Evolutionary conservation across 345 rosid species (phyloP).

Genomic region (Populus alba): DNA sequence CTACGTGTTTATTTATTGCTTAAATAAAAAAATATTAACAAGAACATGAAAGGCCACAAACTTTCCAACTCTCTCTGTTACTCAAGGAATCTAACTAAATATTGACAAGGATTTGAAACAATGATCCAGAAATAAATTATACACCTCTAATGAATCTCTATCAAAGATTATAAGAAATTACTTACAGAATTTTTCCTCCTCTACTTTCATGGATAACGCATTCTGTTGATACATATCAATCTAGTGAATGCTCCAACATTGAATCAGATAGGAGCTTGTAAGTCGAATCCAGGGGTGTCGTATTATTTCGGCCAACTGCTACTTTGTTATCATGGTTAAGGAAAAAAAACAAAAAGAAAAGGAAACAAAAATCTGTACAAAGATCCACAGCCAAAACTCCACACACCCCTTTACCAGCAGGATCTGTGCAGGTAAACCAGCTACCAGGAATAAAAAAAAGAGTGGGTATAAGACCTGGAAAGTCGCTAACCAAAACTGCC

Average conservation of each 20-base stretch:
- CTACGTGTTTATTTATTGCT: neutral
- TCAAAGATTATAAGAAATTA: conserved; percentile 42
- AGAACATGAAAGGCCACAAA: neutral
- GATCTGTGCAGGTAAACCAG: conserved; percentile 27
- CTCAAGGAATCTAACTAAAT: neutral
- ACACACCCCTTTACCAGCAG: conserved; percentile 35
- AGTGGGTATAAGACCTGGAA: conserved; percentile 14
- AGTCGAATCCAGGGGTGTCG: conserved; percentile 26
- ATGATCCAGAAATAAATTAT: conserved; percentile 7
- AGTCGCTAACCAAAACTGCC: conserved; percentile 21
- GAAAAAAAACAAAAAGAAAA: neutral
- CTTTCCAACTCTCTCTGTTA: neutral
- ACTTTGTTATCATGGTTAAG: conserved; percentile 26
- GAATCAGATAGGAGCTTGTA: conserved; percentile 21
- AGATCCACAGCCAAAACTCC: conserved; percentile 43
- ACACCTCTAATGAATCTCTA: conserved; percentile 24
- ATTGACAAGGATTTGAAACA: neutral
- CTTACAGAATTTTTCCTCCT: conserved; percentile 42
- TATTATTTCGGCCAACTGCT: conserved; percentile 45
- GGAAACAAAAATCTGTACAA: conserved; percentile 41
- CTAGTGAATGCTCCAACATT: conserved; percentile 32
- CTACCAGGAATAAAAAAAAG: conserved; percentile 18
- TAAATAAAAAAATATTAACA: neutral
- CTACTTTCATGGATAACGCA: conserved; percentile 23
- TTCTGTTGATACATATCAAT: conserved; percentile 37